phyloP scores from a whole-genome alignment of 805 yeast genomes.

The Candida loeiensis region DNA sequence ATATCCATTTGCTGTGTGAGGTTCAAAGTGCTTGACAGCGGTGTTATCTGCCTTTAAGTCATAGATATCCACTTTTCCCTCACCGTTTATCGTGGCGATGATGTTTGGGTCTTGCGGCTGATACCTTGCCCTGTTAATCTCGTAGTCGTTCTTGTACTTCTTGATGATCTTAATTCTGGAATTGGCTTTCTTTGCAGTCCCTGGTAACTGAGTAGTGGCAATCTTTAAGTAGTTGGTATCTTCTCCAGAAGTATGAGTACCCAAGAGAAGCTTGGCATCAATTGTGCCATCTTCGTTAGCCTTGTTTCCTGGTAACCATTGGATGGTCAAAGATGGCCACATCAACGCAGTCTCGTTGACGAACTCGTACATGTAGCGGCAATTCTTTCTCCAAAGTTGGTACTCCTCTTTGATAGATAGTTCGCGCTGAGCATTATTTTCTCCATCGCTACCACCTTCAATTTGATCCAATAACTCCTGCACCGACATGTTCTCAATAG shows the following conservation, averaged over 20 bases:
- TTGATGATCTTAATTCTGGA: constrained; percentile 59
- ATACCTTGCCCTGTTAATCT: constrained; percentile 68
- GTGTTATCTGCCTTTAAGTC: constrained; percentile 29
- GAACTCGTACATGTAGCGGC: constrained; percentile 78
- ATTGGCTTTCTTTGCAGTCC: constrained; percentile 28
- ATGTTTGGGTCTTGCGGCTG: constrained; percentile 57
- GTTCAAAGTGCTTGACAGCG: constrained; percentile 33
- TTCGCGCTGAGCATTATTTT: constrained; percentile 27
- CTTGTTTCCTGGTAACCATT: constrained; percentile 60
- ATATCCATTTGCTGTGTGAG: constrained; percentile 67
- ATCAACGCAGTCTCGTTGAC: constrained; percentile 74
- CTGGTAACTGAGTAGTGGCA: constrained; percentile 58
- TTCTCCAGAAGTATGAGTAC: constrained; percentile 72
- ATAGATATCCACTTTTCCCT: constrained; percentile 58
- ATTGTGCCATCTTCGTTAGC: constrained; percentile 25
- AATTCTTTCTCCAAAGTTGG: constrained; percentile 75
- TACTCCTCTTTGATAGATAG: constrained; percentile 61
- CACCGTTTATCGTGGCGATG: constrained; percentile 66
- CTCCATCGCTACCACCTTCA: constrained; percentile 4
- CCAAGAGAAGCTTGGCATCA: constrained; percentile 54
- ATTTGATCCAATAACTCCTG: constrained; percentile 6
- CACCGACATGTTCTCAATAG: constrained; percentile 5
- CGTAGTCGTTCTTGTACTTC: constrained; percentile 59
- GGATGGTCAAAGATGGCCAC: constrained; percentile 80
- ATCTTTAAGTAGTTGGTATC: constrained; percentile 65